Conservation (phyloP, 139 green algal genomes). For the Zygnema circumcarinatum region DNA sequence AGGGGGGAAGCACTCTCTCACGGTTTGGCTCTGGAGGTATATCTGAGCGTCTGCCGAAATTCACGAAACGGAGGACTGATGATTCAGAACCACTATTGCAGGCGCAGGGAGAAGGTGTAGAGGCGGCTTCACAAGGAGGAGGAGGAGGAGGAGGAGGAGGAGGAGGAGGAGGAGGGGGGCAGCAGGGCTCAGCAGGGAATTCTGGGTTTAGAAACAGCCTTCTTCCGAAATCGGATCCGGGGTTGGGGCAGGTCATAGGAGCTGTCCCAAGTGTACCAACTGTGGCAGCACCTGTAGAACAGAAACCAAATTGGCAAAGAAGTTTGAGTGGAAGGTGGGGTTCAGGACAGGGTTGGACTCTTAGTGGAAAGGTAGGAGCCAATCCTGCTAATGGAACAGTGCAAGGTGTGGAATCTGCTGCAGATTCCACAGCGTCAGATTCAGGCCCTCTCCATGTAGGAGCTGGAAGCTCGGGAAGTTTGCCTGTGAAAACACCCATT, state of each 20-base stretch:
- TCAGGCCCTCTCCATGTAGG: not conserved
- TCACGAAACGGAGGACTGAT: not conserved
- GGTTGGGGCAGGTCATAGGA: not conserved
- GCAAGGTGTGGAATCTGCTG: not conserved
- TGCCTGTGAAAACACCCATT: constrained; percentile 3
- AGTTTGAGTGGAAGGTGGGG: not conserved
- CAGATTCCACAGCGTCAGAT: constrained; percentile 26
- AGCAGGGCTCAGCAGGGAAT: not conserved
- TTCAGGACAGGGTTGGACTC: not conserved
- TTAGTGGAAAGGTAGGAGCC: not conserved
- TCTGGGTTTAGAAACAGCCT: not conserved
- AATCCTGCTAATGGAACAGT: not conserved
- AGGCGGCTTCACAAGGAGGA: constrained; percentile 16
- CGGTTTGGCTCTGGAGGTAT: not conserved
- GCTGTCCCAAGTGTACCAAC: not conserved
- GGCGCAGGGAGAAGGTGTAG: not conserved
- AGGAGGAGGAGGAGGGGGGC: constrained; percentile 19
- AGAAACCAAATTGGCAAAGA: not conserved
- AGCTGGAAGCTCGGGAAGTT: not conserved
- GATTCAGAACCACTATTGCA: not conserved
- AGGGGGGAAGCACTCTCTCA: not conserved
- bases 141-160: constrained; percentile 21
- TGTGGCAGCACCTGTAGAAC: constrained; percentile 23
- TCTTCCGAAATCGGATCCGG: not conserved
- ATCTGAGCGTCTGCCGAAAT: not conserved